A percentile compares a stretch with the other conserved stretches of the same genome.
Conservation (phyloP, 768 basidiomycete genomes). For the Serendipita indica region DNA sequence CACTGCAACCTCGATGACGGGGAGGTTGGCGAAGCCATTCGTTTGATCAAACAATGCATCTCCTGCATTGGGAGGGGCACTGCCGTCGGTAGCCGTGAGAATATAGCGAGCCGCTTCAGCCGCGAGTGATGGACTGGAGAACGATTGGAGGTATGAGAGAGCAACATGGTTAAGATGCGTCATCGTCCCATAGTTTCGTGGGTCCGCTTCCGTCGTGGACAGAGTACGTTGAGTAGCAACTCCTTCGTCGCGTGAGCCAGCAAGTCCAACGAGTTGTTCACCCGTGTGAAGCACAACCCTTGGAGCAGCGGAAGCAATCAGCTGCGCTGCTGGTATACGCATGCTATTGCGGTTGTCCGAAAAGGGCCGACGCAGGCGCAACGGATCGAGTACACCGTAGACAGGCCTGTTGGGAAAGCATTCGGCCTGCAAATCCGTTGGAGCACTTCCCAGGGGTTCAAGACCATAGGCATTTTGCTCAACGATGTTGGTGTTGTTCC, state of each 20-base stretch:
- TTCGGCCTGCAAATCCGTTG: slow-evolving; percentile 29
- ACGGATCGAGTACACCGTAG: slow-evolving; percentile 47
- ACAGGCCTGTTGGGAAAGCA: slow-evolving; percentile 45
- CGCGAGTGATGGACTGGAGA: slow-evolving; percentile 32
- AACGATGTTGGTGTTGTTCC: slow-evolving; percentile 31
- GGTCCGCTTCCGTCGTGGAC: slow-evolving; percentile 27
- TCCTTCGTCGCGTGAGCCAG: slow-evolving; percentile 18
- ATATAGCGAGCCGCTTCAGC: slow-evolving; percentile 37
- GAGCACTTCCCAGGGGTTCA: slow-evolving; percentile 18
- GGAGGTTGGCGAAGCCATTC: slow-evolving; percentile 26
- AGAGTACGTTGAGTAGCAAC: slow-evolving; percentile 20
- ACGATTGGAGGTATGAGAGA: slow-evolving; percentile 39
- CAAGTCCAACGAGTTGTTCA: slow-evolving; percentile 34
- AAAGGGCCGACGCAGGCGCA: slow-evolving; percentile 46
- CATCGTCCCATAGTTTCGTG: slow-evolving; percentile 41
- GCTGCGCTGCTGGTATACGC: slow-evolving; percentile 36
- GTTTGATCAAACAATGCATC: slow-evolving; percentile 27
- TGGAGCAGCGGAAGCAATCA: slow-evolving; percentile 30
- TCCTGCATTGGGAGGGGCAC: slow-evolving; percentile 28
- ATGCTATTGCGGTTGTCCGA: slow-evolving; percentile 29
- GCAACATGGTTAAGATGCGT: slow-evolving; percentile 41
- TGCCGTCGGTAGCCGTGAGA: slow-evolving; percentile 26
- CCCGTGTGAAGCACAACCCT: slow-evolving; percentile 41
- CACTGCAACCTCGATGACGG: slow-evolving; percentile 45
- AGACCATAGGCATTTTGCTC: slow-evolving; percentile 42